Base-by-base conservation (phyloP, 2,329 filamentous ascomycete species). In the Epichloe festucae region DNA sequence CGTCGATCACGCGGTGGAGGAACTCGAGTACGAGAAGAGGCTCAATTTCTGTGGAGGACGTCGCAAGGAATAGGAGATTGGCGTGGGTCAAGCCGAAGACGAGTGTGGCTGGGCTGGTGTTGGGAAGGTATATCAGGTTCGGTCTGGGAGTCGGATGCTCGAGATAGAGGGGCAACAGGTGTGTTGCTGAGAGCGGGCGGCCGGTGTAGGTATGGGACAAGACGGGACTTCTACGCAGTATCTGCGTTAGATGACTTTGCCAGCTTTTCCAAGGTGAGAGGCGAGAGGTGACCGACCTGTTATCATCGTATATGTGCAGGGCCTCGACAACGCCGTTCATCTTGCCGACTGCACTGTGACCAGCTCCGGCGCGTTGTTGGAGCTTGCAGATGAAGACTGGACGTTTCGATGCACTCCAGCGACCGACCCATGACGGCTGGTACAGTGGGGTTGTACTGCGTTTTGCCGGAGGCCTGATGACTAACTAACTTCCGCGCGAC, bases 301-400 rank as follows among this genome's bases (percentile, higher is more conserved):
- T 82, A 74, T 96, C 90, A 79, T 97, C 90, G 70, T 87, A 96
- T 67, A 98, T 89, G 74, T 97, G 91, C 63, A 98, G 77, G 66
- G 91, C 93, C 75, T 97, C 91, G 65, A 98, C 87, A 65, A 87
- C 82, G 72, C 88, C 82, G 73, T 79, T 87, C 86, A 90, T 91
- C 66, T 69, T 82, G 67, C 64, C 55, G 55, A 57, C 59, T 52
- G 48, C 49, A 31, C 45, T 12, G 43, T 44, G 47, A 27, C 17
- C 43, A 45, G 51, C 41, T 39, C 15, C 19, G 46, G 35, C 15
- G 51, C 51, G 48, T 50, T 43, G 36, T 17, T 14, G 47, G 19
- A 39, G 31, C 19, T 36, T 39, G 14, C 31, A 34, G 21, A 48
- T 36, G 27, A 17, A 14, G 21, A 27, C 11, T 8, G 10, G 8